phyloP scores from a whole-genome alignment of 768 basidiomycete genomes.

The Lyophyllum shimeji region DNA sequence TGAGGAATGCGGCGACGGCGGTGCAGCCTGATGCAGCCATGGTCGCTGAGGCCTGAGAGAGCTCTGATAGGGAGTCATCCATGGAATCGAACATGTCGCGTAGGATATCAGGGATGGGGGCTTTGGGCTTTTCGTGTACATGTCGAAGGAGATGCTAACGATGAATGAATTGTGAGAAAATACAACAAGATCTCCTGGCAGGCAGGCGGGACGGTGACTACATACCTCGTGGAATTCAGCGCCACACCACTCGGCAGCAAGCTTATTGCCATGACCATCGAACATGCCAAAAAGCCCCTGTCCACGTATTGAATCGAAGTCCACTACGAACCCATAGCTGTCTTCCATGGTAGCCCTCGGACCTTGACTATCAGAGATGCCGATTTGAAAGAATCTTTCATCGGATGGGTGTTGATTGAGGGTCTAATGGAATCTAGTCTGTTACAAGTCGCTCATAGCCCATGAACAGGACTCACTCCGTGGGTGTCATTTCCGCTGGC shows the following conservation, averaged over 20 bases:
- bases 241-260: constrained; percentile 17
- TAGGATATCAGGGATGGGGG: constrained; percentile 9
- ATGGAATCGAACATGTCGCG: constrained; percentile 2
- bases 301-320: constrained; percentile 15
- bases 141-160: constrained; percentile 13
- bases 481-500: constrained; percentile 9
- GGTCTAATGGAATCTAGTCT: background rate
- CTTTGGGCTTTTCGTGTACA: constrained; percentile 10
- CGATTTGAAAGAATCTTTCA: constrained; percentile 12
- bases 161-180: background rate
- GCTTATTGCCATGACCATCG: constrained; percentile 18
- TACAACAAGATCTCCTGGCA: too few species aligned
- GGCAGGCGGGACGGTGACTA: background rate
- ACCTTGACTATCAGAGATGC: constrained; percentile 8
- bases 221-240: constrained; percentile 17
- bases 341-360: constrained; percentile 15
- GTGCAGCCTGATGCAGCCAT: constrained; percentile 19
- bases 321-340: constrained; percentile 16
- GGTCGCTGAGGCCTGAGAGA: constrained; percentile 10
- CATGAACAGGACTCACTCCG: constrained; percentile 7
- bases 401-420: constrained; percentile 13
- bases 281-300: constrained; percentile 16
- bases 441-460: background rate
- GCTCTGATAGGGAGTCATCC: constrained; percentile 10
- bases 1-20: constrained; percentile 15